Evolutionary conservation across 2,329 filamentous ascomycete genomes (phyloP), one percentile per base, ranked within the genome.

Genomic region (Monilinia polystroma): DNA sequence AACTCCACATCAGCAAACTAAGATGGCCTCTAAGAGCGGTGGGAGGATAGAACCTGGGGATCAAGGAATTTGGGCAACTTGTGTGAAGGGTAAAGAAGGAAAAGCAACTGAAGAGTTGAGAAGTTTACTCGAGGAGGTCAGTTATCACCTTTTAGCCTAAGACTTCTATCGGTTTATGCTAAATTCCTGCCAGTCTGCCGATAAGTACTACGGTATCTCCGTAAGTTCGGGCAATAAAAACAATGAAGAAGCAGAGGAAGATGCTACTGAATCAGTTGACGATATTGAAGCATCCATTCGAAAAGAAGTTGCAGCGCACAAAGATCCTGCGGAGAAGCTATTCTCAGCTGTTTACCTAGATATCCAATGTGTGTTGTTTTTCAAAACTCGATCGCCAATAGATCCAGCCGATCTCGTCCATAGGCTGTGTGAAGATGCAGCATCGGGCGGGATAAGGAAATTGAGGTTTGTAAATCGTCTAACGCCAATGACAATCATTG

Each of bases 11-110:
- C 85, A 88, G 56, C 80, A 82, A 72, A 78, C 79, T 45, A 87
- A 83, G 73, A 71, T 80, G 54, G 64, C 64, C 20, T 66, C 64
- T 23, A 78, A 79, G 26, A 76, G 77, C 18, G 79, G 79, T 78
- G 81, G 81, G 52, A 81, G 77, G 16, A 78, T 93, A 58, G 85
- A 90, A 72, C 81, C 88, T 6, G 90, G 90, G 6, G 89, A 93
- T 73, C 81, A 83, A 63, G 91, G 91, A 6, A 87, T 94, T 67
- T 94, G 90, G 90, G 88, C 89, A 38, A 93, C 90, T 0, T 93
- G 90, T 75, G 86, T 89, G 63, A 85, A 89, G 75, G 85, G 86
- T 70, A 89, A 90, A 80, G 90, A 91, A 77, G 82, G 81, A 53
- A 89, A 87, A 77, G 89, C 90, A 18, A 83, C 90, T 2, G 80